Evolutionary conservation across 2,329 filamentous ascomycete genomes (phyloP), one percentile per base, ranked within the genome.

Genomic region (Didymosphaeria variabile): DNA sequence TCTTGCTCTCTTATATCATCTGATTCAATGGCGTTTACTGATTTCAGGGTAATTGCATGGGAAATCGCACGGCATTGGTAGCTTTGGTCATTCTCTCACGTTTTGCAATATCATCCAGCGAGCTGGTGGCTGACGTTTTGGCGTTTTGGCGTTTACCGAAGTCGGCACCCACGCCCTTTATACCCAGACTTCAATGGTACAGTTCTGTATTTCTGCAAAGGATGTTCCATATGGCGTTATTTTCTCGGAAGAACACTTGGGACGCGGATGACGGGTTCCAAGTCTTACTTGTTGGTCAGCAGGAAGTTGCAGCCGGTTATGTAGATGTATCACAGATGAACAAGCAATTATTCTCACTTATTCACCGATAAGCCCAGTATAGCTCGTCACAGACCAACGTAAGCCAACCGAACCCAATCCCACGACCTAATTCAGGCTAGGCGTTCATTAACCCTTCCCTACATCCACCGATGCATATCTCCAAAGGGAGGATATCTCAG

Each of bases 401-500:
- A 40, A 40, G 15, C 38, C 38, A 1, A 19, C n/a, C 15, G 38
- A 40, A n/a, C 2, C 2, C 38, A n/a, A n/a, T 40, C 5, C 34
- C n/a, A 40, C 17, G 38, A n/a, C 1, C n/a, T 17, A 13, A 38
- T 2, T 19, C 36, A 15, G 36, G 36, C 13, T 17, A 5, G 10
- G 2, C 12, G 36, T 17, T 38, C 15, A 3, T 17, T 1, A 15
- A 13, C 12, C 36, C 36, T 12, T 17, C 9, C 36, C 36, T 64
- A 73, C 56, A 72, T 55, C 72, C 72, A 74, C 15, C 58, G 61
- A 38, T 72, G 70, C 66, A 68, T 60, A 13, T 55, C 55, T 7
- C 68, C 71, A 63, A 74, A 75, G 3, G 72, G 71, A 21, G 72
- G 72, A 65, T 72, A 73, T 58, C 55, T 68, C 55, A 72, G 40